Base-by-base conservation (phyloP, 306 rosid genomes). In the Trifolium pratense region DNA sequence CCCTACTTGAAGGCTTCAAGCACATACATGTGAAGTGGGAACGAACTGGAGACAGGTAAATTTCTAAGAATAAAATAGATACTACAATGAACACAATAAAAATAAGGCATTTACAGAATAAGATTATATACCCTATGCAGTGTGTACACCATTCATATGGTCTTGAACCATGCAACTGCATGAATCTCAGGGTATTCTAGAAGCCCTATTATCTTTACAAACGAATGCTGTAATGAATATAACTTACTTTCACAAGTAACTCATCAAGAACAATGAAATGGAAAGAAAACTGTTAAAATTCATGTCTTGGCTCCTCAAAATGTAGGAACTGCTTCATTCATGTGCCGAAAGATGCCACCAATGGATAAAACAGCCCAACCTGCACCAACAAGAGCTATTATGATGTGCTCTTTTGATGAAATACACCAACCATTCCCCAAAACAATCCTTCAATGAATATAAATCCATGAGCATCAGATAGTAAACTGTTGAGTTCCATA, bases 201-300 rank as follows among this genome's bases (percentile, higher is more conserved):
- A 80, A 39, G 51, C 69, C 79, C 85, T 67, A 71, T 81, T 53
- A 78, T 78, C 85, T 84, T 81, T 84, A 84, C 88, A 84, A 81
- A 84, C 85, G 73, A 84, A 80, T 80, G 77, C 56, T 84, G 85
- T 80, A 51, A 74, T 59, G 77, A 74, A 78, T 78, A 78, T 49
- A 84, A 59, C 65, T 70, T 75, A 71, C 83, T 58, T 70, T 61
- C 75, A 71, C 43, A 58, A 71, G 69, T 71, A 81, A 81, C 83
- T 78, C 81, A 39, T 53, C 70, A 64, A 60, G 74, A 80, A 80
- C 79, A 80, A 46, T 71, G 69, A 51, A 68, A 63, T 18, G 26
- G 6, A 40, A 66, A 64, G 69, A 73, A 77, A 68, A 78, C 56
- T 75, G 84, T 75, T 63, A 67, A 55, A 65, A 49, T 40, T 39